Percentiles rank a stretch among this genome's conserved stretches.
phyloP scores from a whole-genome alignment of 495 filamentous ascomycete species.

The Xylaria nigripes region DNA sequence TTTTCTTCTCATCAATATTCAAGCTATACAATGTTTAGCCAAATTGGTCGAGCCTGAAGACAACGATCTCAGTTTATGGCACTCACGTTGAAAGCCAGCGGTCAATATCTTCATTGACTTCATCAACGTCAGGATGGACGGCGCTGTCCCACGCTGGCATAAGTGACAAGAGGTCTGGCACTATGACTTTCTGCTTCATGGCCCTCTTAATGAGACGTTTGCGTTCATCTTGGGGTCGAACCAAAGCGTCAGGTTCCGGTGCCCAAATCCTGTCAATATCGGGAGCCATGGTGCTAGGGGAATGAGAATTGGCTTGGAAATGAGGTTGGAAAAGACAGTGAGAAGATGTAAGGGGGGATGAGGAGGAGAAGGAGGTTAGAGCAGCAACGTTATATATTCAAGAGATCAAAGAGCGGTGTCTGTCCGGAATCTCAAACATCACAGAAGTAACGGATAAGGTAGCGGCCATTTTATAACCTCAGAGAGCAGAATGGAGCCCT shows the following conservation, averaged over 20 bases:
- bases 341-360: background rate
- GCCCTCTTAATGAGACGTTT: constrained; percentile 17
- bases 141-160: constrained; percentile 23
- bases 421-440: background rate
- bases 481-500: background rate
- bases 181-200: constrained; percentile 20
- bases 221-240: constrained; percentile 13
- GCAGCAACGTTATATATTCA: no score
- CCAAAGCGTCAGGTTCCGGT: background rate
- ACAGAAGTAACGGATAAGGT: background rate
- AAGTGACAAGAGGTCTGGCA: constrained; percentile 19
- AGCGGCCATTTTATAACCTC: background rate
- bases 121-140: constrained; percentile 19
- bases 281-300: constrained; percentile 10
- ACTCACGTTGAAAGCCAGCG: constrained; percentile 21
- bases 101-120: constrained; percentile 20
- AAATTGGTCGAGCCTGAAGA: background rate
- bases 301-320: background rate
- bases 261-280: constrained; percentile 11
- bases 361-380: no score
- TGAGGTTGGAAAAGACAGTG: background rate
- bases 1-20: constrained; percentile 20
- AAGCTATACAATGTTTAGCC: constrained; percentile 9
- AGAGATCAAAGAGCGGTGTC: no score
- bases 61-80: background rate